Base-by-base conservation (phyloP, 176 grass and related monocot species). In the Calamus simplicifolius region DNA sequence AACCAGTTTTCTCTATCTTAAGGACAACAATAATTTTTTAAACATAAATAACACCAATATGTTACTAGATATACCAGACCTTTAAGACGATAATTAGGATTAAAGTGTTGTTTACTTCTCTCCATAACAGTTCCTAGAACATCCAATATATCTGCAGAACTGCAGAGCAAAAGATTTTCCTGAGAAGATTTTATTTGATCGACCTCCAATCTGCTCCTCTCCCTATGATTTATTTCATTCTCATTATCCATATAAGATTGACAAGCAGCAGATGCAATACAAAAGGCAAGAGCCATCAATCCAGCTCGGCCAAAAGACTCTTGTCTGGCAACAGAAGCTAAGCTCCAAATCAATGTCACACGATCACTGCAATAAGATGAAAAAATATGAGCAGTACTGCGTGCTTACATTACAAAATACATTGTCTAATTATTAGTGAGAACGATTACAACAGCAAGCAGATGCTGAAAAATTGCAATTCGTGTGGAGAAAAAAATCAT, bases 51-150 rank as follows among this genome's bases (percentile, higher is more conserved):
- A 43, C 12, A 43, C 35, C 35, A 59, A 52, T 73, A 49, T 57
- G 50, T 52, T 28, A 54, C 48, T 4, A 48, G 29, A 12, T 18
- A 65, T 26, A 53, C 13, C 35, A 43, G 1, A 90, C 91, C 91
- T 90, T 90, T 85, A n/a, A 84, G 71, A 29, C 91, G 91, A 81
- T 96, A 96, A 29, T 96, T 96, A 59, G 82, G 80, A 87, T 96
- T 96, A 25, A 90, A 90, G 55, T 96, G 91, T 8, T 96, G 91
- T 79, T 96, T 96, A 71, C 83, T 96, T 77, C 77, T 96, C 83
- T 96, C 86, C 28, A 74, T 75, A 71, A 96, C 67, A 70, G 77
- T 75, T 75, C 83, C 79, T 59, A 96, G 75, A 73, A 48, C 83
- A 77, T 96, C 86, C 68, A 90, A 75, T 38, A 96, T 64, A 79